Conservation (phyloP, 352 stramenopile genomes). For the Globisporangium orthogonon region DNA sequence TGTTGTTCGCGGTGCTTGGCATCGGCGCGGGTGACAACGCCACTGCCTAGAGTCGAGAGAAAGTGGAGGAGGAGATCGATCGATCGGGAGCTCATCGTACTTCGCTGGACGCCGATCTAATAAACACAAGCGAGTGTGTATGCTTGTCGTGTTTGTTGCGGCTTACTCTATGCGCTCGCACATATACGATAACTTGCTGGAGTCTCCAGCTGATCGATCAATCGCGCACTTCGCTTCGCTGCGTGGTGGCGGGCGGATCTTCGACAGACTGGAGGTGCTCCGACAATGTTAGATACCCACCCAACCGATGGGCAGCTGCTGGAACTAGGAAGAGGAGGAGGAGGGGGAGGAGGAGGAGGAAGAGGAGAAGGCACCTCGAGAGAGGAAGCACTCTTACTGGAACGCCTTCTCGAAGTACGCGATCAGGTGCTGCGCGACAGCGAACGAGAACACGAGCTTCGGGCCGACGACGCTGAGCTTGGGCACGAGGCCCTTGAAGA, state of each 20-base stretch:
- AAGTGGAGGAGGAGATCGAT: too few relatives aligned
- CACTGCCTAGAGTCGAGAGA: neutral
- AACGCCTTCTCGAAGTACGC: slow-evolving; percentile 90
- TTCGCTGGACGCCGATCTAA: too few relatives aligned
- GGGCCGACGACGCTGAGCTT: slow-evolving; percentile 94
- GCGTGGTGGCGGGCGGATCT: neutral
- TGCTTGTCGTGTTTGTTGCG: neutral
- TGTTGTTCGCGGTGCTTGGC: slow-evolving; percentile 4
- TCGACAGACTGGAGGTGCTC: neutral
- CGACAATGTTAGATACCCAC: slow-evolving; percentile 16
- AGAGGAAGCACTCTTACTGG: slow-evolving; percentile 4
- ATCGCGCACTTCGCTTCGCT: neutral
- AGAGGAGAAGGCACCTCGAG: neutral
- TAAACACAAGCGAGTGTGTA: too few relatives aligned
- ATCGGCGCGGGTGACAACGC: neutral
- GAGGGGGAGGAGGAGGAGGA: neutral
- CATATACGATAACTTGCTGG: neutral
- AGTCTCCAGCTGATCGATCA: neutral
- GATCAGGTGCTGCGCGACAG: slow-evolving; percentile 93
- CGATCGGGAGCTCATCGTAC: too few relatives aligned
- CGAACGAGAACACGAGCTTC: slow-evolving; percentile 96
- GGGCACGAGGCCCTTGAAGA: slow-evolving; percentile 95
- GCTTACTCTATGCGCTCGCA: neutral
- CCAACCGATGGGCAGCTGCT: slow-evolving; percentile 12
- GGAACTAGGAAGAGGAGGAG: slow-evolving; percentile 1